Base-by-base conservation (phyloP, 73 alveolate species). In the Paramecium octaurelia region DNA sequence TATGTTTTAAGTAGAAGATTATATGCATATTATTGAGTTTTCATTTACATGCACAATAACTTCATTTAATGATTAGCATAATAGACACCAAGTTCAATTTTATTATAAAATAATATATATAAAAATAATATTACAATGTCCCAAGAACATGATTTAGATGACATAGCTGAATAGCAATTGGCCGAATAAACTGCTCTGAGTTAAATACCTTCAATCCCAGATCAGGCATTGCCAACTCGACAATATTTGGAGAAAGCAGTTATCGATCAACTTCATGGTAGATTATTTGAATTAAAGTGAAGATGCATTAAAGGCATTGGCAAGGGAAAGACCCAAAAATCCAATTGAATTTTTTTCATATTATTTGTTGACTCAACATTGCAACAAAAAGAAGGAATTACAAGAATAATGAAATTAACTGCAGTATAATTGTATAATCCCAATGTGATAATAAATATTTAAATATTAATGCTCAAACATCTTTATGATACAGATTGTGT, bases 401-500 rank as follows among this genome's bases (percentile, higher is more conserved):
- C 54, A 64, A 12, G 42, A 64, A 14, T 64, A 34, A 64, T 64
- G 42, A 31, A 64, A 64, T 31, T 54, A 54, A 54, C 69, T 18
- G 69, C 69, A 54, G 69, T 54, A 54, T 54, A 54, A 54, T 54
- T 54, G 69, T 54, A 34, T 27, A 64, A 73, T 73, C 87, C 87
- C 64, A 73, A 73, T 73, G 87, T 73, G 87, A 73, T 36, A 36
- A 73, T 73, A 36, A 36, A 16, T 73, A 73, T 73, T 73, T 73
- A 34, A 76, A 92, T 93, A 93, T 92, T 31, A 64, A 96, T 96
- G 99, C 97, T 94, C 88, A 95, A 95, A 83, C 93, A 95, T 96
- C 95, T 93, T 18, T 98, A 98, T 92, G 99, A 98, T 92, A 96
- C 97, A 88, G 98, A 95, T 93, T 94, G 99, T 90, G 93, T 96